Conservation (phyloP, 1,139 yeast species). For the Lodderomyces pseudojiufengensis region DNA sequence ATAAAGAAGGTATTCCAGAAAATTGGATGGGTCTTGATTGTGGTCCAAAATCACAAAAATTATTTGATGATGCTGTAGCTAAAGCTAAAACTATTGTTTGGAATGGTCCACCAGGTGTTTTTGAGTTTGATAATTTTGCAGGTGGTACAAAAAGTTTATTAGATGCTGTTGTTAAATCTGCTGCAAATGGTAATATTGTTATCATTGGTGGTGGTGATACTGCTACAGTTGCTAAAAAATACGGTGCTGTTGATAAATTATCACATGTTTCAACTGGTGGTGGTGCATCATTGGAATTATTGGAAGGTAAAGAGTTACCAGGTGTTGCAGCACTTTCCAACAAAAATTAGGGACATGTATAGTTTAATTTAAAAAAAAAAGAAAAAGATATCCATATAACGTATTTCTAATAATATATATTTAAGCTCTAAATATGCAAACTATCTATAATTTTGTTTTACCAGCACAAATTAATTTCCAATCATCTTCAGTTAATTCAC, state of each 20-base stretch:
- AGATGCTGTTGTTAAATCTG: constrained; percentile 82
- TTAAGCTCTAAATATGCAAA: too few relatives aligned
- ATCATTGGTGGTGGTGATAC: constrained; percentile 99
- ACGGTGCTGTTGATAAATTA: constrained; percentile 88
- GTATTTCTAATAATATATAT: neutral
- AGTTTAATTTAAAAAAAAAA: neutral
- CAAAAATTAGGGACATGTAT: constrained; percentile 30
- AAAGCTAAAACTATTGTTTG: constrained; percentile 96
- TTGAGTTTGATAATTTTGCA: constrained; percentile 89
- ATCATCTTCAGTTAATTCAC: constrained; percentile 51
- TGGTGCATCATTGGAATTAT: constrained; percentile 96
- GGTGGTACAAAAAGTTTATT: constrained; percentile 85
- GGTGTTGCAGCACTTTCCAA: constrained; percentile 90
- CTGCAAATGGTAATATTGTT: constrained; percentile 86
- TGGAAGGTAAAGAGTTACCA: constrained; percentile 96
- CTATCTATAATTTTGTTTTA: constrained; percentile 31
- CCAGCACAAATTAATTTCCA: constrained; percentile 55
- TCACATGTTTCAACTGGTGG: constrained; percentile 99
- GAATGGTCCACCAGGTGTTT: constrained; percentile 99
- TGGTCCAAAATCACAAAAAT: constrained; percentile 81
- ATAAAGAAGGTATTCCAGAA: constrained; percentile 86
- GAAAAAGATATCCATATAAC: too few relatives aligned
- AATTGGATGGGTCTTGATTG: constrained; percentile 93
- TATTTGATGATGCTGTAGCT: constrained; percentile 74
- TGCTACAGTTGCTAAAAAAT: constrained; percentile 97